These are phyloP conservation scores for Clonostachys byssicola DNA, from an alignment of 2,329 filamentous ascomycete species.

Conservation along the genomic window DNA sequence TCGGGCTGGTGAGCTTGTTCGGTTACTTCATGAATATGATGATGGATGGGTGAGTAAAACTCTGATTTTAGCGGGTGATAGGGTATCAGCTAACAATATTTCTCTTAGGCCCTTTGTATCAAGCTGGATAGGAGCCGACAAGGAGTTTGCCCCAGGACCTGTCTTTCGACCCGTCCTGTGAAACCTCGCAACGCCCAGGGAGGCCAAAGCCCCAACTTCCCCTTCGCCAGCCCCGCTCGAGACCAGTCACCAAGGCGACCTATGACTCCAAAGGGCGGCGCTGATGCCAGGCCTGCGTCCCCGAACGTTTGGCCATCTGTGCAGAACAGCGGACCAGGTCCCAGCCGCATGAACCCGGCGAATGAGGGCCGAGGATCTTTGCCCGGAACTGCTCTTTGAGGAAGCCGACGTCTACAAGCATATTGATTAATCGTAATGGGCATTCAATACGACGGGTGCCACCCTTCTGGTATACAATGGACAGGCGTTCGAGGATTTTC, in stretches of 20 bases:
- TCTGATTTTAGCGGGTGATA: not conserved
- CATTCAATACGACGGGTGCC: not conserved
- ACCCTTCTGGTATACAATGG: not conserved
- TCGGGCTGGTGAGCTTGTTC: slow-evolving; percentile 75
- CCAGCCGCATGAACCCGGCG: slow-evolving; percentile 39
- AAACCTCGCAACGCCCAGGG: slow-evolving; percentile 67
- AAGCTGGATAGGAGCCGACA: slow-evolving; percentile 86
- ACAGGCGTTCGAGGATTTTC: not conserved
- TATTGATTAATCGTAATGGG: not conserved
- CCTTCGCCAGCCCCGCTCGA: slow-evolving; percentile 31
- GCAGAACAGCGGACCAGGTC: slow-evolving; percentile 12
- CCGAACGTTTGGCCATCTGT: slow-evolving; percentile 28
- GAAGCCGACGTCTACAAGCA: not conserved
- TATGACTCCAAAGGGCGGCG: slow-evolving; percentile 19
- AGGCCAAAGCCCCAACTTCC: slow-evolving; percentile 34
- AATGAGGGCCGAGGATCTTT: slow-evolving; percentile 4
- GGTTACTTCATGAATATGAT: slow-evolving; percentile 92
- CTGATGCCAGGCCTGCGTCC: no score
- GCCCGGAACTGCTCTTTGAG: not conserved
- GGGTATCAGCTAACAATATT: slow-evolving; percentile 18
- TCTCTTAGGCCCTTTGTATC: slow-evolving; percentile 74
- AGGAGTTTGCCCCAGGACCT: slow-evolving; percentile 90
- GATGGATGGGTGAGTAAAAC: slow-evolving; percentile 85
- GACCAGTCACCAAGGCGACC: slow-evolving; percentile 16
- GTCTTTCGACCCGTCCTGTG: slow-evolving; percentile 85